Conservation (phyloP, 2,329 filamentous ascomycete genomes). For the Xylaria polymorpha region DNA sequence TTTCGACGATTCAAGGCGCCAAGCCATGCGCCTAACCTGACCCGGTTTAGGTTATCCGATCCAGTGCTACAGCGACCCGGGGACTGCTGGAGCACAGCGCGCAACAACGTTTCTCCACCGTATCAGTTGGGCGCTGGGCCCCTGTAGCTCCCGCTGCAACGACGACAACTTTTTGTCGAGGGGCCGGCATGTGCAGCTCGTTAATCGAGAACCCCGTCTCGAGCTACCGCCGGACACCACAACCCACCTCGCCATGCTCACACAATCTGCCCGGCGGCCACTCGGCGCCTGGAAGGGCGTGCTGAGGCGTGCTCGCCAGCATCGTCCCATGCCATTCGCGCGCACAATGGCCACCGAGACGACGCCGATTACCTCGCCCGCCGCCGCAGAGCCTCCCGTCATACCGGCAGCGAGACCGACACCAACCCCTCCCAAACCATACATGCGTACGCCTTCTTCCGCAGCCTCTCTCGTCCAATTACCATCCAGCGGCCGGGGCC, state of each 20-base stretch:
- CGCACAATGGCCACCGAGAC: slow-evolving; percentile 62
- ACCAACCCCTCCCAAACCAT: slow-evolving; percentile 39
- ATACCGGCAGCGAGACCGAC: slow-evolving; percentile 30
- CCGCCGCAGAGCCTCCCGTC: slow-evolving; percentile 23
- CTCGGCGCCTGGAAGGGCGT: slow-evolving; percentile 76
- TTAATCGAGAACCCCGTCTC: background rate
- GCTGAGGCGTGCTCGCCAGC: slow-evolving; percentile 68
- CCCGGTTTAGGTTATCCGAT: background rate
- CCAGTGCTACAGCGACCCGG: background rate
- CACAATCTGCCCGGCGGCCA: slow-evolving; percentile 71
- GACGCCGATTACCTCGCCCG: slow-evolving; percentile 33
- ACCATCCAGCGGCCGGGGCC: background rate
- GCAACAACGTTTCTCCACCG: slow-evolving; percentile 45
- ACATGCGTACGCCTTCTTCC: slow-evolving; percentile 38
- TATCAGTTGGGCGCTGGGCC: slow-evolving; percentile 8
- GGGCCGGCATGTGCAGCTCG: slow-evolving; percentile 1
- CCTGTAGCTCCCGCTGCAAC: slow-evolving; percentile 23
- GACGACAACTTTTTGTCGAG: slow-evolving; percentile 31
- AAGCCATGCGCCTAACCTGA: slow-evolving; percentile 30
- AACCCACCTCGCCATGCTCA: slow-evolving; percentile 62
- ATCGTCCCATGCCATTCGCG: slow-evolving; percentile 52
- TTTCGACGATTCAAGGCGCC: slow-evolving; percentile 26
- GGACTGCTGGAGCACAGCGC: slow-evolving; percentile 5
- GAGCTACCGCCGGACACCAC: slow-evolving; percentile 9
- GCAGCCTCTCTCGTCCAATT: background rate